These are phyloP conservation scores for Coemansia sp. DNA, from an alignment of 192 early-diverging fungal species.

Conservation along the genomic window DNA sequence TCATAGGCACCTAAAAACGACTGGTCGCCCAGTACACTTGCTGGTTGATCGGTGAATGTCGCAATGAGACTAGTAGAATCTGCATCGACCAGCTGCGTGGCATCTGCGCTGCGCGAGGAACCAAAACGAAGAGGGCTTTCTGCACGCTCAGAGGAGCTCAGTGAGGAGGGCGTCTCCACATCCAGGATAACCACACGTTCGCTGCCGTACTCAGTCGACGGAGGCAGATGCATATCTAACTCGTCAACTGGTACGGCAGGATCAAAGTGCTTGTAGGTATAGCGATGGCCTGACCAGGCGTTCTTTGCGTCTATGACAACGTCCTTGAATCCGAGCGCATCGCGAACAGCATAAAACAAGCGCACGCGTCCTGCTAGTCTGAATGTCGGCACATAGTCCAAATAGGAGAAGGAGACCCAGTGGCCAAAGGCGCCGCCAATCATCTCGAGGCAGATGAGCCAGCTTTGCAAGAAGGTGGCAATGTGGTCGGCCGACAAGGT, in stretches of 20 bases:
- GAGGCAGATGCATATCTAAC: constrained; percentile 56
- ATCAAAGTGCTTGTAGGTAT: constrained; percentile 79
- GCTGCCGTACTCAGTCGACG: constrained; percentile 33
- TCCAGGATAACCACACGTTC: constrained; percentile 11
- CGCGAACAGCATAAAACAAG: constrained; percentile 73
- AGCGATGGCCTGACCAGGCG: constrained; percentile 73
- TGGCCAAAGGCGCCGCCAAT: constrained; percentile 76
- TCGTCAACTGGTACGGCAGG: constrained; percentile 62
- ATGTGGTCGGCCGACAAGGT: constrained; percentile 60
- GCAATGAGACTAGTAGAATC: neutral
- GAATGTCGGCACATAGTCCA: constrained; percentile 70
- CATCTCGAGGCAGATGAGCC: constrained; percentile 92
- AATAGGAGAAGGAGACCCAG: constrained; percentile 80
- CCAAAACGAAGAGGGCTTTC: neutral
- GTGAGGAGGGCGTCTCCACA: neutral
- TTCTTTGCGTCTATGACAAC: constrained; percentile 77
- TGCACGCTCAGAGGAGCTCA: neutral
- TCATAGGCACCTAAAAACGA: neutral
- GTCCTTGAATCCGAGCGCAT: constrained; percentile 81
- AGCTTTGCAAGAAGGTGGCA: constrained; percentile 83
- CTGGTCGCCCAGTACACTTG: neutral
- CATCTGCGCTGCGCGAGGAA: neutral
- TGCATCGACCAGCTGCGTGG: neutral
- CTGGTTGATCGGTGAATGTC: neutral
- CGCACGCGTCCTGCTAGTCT: constrained; percentile 72